Evolutionary conservation across 2,329 filamentous ascomycete genomes (phyloP).

Genomic region (Neobulgaria alba): DNA sequence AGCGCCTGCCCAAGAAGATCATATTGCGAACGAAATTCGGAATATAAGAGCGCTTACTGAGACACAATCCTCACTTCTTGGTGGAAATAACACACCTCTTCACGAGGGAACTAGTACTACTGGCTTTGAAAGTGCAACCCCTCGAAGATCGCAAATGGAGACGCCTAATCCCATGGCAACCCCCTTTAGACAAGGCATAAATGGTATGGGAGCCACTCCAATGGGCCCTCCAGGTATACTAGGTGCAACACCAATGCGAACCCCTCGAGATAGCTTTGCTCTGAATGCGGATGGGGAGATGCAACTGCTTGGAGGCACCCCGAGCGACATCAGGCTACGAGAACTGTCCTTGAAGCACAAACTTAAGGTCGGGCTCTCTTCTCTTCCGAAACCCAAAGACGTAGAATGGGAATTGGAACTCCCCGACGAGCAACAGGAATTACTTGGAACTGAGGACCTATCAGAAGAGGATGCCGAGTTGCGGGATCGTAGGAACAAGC

Average conservation of each 20-base stretch:
- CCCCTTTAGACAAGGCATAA: conserved; percentile 58
- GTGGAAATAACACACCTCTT: conserved; percentile 87
- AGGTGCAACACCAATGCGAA: conserved; percentile 77
- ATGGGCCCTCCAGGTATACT: conserved; percentile 48
- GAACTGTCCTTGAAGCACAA: conserved; percentile 61
- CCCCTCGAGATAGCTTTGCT: conserved; percentile 78
- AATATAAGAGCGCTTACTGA: conserved; percentile 90
- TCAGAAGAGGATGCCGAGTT: conserved; percentile 58
- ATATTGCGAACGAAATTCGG: conserved; percentile 90
- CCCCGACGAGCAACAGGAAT: conserved; percentile 70
- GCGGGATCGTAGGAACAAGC: conserved; percentile 68
- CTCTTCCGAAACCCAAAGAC: conserved; percentile 86
- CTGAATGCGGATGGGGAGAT: conserved; percentile 64
- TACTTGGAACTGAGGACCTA: conserved; percentile 38
- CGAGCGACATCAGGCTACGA: conserved; percentile 63
- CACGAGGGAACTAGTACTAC: conserved; percentile 75
- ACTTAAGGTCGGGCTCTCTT: conserved; percentile 65
- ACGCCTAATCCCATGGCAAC: conserved; percentile 96
- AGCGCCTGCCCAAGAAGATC: conserved; percentile 86
- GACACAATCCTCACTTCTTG: conserved; percentile 86
- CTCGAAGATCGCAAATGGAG: conserved; percentile 70
- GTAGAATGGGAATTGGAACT: conserved; percentile 90
- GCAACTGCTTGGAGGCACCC: conserved; percentile 64
- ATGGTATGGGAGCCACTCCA: conserved; percentile 60
- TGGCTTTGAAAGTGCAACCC: conserved; percentile 77